Conservation (phyloP, 495 filamentous ascomycete genomes). For the Antarctomyces pellizariae region DNA sequence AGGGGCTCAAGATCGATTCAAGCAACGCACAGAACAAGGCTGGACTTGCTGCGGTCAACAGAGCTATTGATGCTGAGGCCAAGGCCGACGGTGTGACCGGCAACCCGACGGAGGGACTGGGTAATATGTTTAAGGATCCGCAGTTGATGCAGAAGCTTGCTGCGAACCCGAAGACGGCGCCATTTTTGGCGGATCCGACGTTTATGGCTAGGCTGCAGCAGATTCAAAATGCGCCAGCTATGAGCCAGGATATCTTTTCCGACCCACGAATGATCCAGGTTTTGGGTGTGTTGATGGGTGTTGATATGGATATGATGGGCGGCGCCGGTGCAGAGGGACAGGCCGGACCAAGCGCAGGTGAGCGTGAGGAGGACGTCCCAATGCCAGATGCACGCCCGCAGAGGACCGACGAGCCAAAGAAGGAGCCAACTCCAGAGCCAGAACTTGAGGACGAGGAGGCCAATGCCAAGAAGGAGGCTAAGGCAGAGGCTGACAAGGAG, state of each 20-base stretch:
- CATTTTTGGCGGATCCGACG: conserved; percentile 54
- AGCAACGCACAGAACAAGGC: conserved; percentile 82
- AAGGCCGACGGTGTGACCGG: conserved; percentile 27
- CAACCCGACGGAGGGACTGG: conserved; percentile 54
- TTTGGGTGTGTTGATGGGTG: conserved; percentile 75
- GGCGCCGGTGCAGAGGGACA: conserved; percentile 24
- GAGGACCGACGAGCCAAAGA: conserved; percentile 21
- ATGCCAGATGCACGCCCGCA: conserved; percentile 46
- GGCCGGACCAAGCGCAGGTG: conserved; percentile 20
- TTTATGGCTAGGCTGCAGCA: conserved; percentile 83
- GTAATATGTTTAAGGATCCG: conserved; percentile 83
- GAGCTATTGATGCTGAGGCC: conserved; percentile 69
- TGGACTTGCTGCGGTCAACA: conserved; percentile 56
- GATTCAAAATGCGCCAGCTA: conserved; percentile 57
- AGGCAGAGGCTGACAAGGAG: conserved; percentile 81
- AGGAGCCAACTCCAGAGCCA: conserved; percentile 36
- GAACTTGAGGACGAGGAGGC: conserved; percentile 60
- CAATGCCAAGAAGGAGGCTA: conserved; percentile 61
- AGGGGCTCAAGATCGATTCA: conserved; percentile 77
- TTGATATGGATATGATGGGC: conserved; percentile 72
- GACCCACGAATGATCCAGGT: conserved; percentile 89
- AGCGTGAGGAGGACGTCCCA: conserved; percentile 48
- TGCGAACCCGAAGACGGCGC: conserved; percentile 75
- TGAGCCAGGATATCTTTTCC: conserved; percentile 52
- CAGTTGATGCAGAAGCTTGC: conserved; percentile 74